Base-by-base conservation (phyloP, 2,329 filamentous ascomycete genomes). In the Penicillium freii region DNA sequence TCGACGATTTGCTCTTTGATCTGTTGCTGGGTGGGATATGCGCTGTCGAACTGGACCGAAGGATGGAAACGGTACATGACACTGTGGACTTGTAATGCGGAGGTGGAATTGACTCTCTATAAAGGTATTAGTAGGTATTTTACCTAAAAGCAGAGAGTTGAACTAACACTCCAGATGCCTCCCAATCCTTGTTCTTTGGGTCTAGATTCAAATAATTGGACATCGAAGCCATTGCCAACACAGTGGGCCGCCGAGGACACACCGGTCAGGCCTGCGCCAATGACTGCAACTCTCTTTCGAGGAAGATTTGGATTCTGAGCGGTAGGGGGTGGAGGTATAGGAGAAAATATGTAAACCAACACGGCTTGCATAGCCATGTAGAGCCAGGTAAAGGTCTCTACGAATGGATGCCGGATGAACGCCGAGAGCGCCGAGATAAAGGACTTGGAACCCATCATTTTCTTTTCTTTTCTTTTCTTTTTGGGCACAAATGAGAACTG, bases 61-160 rank as follows among this genome's bases (percentile, higher is more conserved):
- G 91, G 91, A 64, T 93, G 89, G 71, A 95, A 96, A 23, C 91
- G 84, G 73, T 93, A 95, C 90, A 94, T 94, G 57, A 92, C 73
- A 21, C 87, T 90, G 71, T 95, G 90, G 23, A 95, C 92, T 68
- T 94, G 90, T 0, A 95, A 81, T 17, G 89, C 85, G 0, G 89
- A 92, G 0, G 89, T 92, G 51, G 89, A 89, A 76, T 94, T 93
- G 40, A 94, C 89, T 73, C 83, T 82, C 86, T 90, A 57, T 25
- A 27, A 3, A 42, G 19, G 6, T 45, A 46, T 62, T 56, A 61
- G 48, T 39, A 31, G 13, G 3, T 38, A 11, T 15, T 29, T 21
- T 23, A 17, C 36, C 27, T 36, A 0, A 6, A 9, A 11, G 29
- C 42, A n/a, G 2, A 19, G 15, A 11, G 27, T 21, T 29, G 10